phyloP scores from a whole-genome alignment of 1,139 yeast species.

The Geotrichum candidum region DNA sequence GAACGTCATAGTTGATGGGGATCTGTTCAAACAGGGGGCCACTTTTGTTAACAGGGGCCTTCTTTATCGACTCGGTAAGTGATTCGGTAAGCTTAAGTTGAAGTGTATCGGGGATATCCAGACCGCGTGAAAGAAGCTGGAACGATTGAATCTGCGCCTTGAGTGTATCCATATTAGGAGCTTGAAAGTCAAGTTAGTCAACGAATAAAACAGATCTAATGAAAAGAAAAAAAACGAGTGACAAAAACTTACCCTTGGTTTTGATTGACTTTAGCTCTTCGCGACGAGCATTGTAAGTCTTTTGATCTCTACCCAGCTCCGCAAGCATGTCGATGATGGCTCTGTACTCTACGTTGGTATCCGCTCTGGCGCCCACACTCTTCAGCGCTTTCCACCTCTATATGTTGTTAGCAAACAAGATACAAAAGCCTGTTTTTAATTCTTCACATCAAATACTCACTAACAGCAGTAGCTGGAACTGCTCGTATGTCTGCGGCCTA shows the following conservation, averaged over 20 bases:
- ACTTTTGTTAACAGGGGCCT: conserved; percentile 17
- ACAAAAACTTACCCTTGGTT: background rate
- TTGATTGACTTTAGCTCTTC: conserved; percentile 12
- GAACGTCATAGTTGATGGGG: conserved; percentile 26
- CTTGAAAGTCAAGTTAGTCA: conserved; percentile 17
- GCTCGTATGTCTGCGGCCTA: conserved; percentile 33
- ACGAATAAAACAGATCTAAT: background rate
- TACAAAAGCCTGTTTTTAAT: background rate
- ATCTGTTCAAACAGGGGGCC: conserved; percentile 7
- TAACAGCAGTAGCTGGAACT: conserved; percentile 33
- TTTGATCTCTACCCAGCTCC: conserved; percentile 29
- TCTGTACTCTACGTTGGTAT: conserved; percentile 33
- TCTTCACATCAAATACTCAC: conserved; percentile 21
- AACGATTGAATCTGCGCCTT: conserved; percentile 68
- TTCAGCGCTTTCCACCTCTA: conserved; percentile 40
- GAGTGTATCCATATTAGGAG: conserved; percentile 47
- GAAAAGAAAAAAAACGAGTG: background rate
- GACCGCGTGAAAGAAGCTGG: conserved; percentile 68
- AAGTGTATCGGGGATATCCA: conserved; percentile 58
- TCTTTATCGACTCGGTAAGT: conserved; percentile 31
- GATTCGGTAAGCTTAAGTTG: conserved; percentile 26
- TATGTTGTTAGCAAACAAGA: background rate
- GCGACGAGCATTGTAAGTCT: conserved; percentile 2
- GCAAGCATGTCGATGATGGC: conserved; percentile 33
- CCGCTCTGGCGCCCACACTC: conserved; percentile 32